Conservation (phyloP, 345 rosid species). For the Citrus hindsii region DNA sequence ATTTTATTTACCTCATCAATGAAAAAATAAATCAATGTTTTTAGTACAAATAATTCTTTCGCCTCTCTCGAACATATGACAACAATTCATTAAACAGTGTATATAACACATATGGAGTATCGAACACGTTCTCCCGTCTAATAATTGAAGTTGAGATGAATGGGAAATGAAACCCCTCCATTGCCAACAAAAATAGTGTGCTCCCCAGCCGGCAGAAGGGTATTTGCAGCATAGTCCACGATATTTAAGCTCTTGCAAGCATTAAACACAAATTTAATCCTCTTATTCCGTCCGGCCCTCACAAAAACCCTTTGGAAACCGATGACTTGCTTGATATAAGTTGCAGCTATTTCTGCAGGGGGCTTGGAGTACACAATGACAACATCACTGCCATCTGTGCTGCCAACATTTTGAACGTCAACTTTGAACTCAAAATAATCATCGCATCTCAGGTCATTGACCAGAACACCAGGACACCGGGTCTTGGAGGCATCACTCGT, state of each 20-base stretch:
- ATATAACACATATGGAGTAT: too few species aligned
- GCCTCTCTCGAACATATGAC: too few species aligned
- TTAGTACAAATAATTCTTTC: too few species aligned
- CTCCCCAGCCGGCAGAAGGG: slow-evolving; percentile 22
- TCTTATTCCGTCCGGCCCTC: slow-evolving; percentile 7
- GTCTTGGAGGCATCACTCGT: not conserved
- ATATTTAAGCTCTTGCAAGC: slow-evolving; percentile 28
- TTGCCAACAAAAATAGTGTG: slow-evolving; percentile 29
- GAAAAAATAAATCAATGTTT: too few species aligned
- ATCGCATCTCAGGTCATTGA: slow-evolving; percentile 7
- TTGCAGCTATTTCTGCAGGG: slow-evolving; percentile 15
- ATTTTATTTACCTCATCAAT: too few species aligned
- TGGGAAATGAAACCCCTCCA: slow-evolving; percentile 2
- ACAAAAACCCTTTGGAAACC: slow-evolving; percentile 33
- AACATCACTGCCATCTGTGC: slow-evolving; percentile 28
- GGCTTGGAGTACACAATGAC: slow-evolving; percentile 35
- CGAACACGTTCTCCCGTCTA: too few species aligned
- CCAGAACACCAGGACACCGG: slow-evolving; percentile 12
- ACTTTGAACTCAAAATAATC: slow-evolving; percentile 8
- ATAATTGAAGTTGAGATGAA: slow-evolving; percentile 6
- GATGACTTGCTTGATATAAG: slow-evolving; percentile 28
- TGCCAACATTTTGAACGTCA: slow-evolving; percentile 19
- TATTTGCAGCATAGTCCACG: slow-evolving; percentile 18
- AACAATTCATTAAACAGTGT: too few species aligned
- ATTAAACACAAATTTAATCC: slow-evolving; percentile 23